These are phyloP conservation scores for Candida coleopterorum DNA, from an alignment of 805 yeast species.

Conservation along the genomic window DNA sequence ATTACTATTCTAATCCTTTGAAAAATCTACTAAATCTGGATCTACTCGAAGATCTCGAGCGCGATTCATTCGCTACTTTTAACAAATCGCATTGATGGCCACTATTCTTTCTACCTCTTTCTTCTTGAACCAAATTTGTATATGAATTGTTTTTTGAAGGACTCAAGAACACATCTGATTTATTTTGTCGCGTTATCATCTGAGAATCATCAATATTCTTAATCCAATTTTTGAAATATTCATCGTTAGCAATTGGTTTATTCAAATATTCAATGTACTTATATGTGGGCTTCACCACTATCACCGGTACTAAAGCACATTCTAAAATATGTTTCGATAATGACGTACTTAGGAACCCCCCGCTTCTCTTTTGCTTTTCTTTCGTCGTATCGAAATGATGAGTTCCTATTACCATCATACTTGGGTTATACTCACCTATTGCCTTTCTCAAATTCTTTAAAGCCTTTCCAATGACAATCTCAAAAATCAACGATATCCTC, in stretches of 20 bases:
- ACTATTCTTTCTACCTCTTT: conserved; percentile 14
- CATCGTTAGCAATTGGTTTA: conserved; percentile 26
- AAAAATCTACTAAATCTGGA: conserved; percentile 12
- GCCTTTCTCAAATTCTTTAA: conserved; percentile 35
- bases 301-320: conserved; percentile 42
- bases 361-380: conserved; percentile 11
- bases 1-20: too few relatives aligned
- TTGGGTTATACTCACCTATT: conserved; percentile 38
- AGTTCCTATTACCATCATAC: conserved; percentile 43
- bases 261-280: conserved; percentile 25
- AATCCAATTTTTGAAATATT: conserved; percentile 35
- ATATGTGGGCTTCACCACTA: conserved; percentile 38
- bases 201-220: conserved; percentile 17
- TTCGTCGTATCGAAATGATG: conserved; percentile 24
- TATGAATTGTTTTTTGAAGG: conserved; percentile 18
- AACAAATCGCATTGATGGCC: not conserved
- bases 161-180: conserved; percentile 11
- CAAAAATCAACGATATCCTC: conserved; percentile 36
- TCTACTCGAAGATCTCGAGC: conserved; percentile 16
- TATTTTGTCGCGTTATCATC: conserved; percentile 14
- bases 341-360: conserved; percentile 30
- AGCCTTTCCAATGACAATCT: conserved; percentile 38
- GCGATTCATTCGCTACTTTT: conserved; percentile 14
- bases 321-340: conserved; percentile 37
- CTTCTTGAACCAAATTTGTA: conserved; percentile 14